Evolutionary conservation across 192 early-diverging fungal genomes (phyloP).

Genomic region (Backusella liffmaniae): DNA sequence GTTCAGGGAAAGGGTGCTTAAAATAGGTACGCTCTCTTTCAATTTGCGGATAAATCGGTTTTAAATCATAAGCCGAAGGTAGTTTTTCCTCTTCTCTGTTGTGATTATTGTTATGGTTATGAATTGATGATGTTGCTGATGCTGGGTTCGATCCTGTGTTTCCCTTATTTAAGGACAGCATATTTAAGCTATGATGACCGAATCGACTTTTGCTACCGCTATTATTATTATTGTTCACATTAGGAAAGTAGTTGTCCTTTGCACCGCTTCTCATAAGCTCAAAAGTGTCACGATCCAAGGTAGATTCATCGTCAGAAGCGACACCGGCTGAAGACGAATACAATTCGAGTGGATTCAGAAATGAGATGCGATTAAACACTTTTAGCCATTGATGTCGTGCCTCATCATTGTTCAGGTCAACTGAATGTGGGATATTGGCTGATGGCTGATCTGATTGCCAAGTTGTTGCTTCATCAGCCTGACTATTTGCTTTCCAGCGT

Average conservation of each 20-base stretch:
- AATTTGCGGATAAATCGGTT: conserved; percentile 1
- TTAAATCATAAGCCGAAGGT: conserved; percentile 16
- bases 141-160: not conserved
- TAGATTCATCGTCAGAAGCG: conserved; percentile 2
- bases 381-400: conserved; percentile 5
- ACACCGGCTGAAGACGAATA: not conserved
- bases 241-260: not conserved
- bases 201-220: not conserved
- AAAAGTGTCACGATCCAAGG: conserved; percentile 11
- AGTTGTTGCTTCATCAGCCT: not conserved
- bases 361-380: conserved; percentile 8
- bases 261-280: conserved; percentile 14
- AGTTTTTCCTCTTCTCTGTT: conserved; percentile 15
- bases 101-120: not conserved
- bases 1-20: not conserved
- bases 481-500: conserved; percentile 3
- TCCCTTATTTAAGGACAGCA: not conserved
- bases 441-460: not conserved
- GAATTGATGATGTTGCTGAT: not conserved
- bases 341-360: conserved; percentile 18
- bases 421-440: not conserved
- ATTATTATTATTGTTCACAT: not conserved
- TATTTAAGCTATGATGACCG: not conserved
- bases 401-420: conserved; percentile 1
- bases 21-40: not conserved